phyloP scores from a whole-genome alignment of 352 stramenopile species.

The Pythium aquatile region DNA sequence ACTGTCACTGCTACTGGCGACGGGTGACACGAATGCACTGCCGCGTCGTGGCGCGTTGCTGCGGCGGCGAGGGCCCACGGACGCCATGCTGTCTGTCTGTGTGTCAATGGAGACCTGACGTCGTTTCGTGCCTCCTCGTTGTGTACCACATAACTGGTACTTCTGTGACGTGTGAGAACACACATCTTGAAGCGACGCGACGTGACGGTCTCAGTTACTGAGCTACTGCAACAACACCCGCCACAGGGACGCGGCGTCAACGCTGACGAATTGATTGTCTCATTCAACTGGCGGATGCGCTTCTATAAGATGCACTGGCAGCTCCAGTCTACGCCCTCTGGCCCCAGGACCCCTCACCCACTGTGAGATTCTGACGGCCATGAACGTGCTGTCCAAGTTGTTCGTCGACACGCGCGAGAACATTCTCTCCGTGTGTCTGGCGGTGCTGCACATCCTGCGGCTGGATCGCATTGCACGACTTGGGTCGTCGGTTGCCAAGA shows the following conservation, averaged over 20 bases:
- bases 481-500: slow-evolving; percentile 6
- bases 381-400: slow-evolving; percentile 33
- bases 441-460: slow-evolving; percentile 26
- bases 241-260: neutral
- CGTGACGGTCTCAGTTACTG: neutral
- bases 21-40: slow-evolving; percentile 19
- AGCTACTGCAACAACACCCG: neutral
- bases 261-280: neutral
- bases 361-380: slow-evolving; percentile 4
- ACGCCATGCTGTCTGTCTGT: neutral
- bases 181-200: neutral
- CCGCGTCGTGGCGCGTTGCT: slow-evolving; percentile 1
- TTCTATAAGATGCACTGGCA: too few species aligned
- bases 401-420: slow-evolving; percentile 24
- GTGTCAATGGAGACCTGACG: neutral
- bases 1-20: slow-evolving; percentile 5
- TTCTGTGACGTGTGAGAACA: slow-evolving; percentile 2
- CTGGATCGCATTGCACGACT: slow-evolving; percentile 16
- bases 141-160: neutral
- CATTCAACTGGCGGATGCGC: neutral
- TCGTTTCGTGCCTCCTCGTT: neutral
- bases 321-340: too few species aligned
- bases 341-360: neutral
- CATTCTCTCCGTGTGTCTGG: slow-evolving; percentile 23
- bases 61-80: neutral